These are phyloP conservation scores for Penicillium sclerotigenum DNA, from an alignment of 2,329 filamentous ascomycete species.

Conservation along the genomic window DNA sequence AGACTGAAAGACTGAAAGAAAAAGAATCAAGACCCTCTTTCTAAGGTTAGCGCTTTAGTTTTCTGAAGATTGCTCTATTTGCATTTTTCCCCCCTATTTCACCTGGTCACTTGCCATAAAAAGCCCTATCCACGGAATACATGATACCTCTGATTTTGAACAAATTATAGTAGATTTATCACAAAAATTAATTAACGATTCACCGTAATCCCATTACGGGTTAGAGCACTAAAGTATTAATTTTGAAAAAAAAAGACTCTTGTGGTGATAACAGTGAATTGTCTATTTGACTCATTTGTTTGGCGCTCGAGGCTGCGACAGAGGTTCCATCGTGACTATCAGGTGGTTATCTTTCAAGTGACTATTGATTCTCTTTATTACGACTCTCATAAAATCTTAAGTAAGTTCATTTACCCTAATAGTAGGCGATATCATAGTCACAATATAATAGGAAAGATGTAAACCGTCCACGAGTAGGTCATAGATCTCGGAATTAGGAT, in stretches of 20 bases:
- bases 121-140: neutral
- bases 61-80: neutral
- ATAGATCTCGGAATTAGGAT: too few relatives aligned
- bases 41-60: constrained; percentile 1
- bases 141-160: neutral
- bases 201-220: too few relatives aligned
- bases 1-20: too few relatives aligned
- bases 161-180: neutral
- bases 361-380: too few relatives aligned
- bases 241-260: too few relatives aligned
- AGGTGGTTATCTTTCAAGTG: too few relatives aligned
- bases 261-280: too few relatives aligned
- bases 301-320: neutral
- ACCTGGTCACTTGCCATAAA: neutral
- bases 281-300: too few relatives aligned
- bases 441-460: too few relatives aligned
- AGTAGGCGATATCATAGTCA: too few relatives aligned
- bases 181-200: neutral
- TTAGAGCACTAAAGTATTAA: too few relatives aligned
- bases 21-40: neutral
- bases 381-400: neutral
- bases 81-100: neutral
- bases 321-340: neutral
- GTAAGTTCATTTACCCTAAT: neutral
- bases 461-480: too few relatives aligned